phyloP scores from a whole-genome alignment of 2,329 filamentous ascomycete species.

The Delphinella strobiligena region DNA sequence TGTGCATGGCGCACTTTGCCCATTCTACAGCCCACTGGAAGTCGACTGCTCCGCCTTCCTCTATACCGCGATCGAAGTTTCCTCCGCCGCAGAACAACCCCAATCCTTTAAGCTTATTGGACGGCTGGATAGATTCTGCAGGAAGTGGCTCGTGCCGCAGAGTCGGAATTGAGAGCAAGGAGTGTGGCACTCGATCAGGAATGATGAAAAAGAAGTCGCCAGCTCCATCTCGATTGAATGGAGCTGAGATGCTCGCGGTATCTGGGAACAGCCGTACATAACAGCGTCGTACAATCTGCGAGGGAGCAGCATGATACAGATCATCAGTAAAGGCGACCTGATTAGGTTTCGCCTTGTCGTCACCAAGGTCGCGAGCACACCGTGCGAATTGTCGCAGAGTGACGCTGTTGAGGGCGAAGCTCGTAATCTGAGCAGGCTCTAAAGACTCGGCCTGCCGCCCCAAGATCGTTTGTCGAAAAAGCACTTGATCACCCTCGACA shows the following conservation, averaged over 20 bases:
- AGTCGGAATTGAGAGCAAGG: slow-evolving; percentile 20
- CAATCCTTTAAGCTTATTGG: slow-evolving; percentile 33
- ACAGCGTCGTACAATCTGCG: slow-evolving; percentile 44
- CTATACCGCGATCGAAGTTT: slow-evolving; percentile 63
- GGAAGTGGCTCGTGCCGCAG: slow-evolving; percentile 4
- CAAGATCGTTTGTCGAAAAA: slow-evolving; percentile 25
- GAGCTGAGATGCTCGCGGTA: slow-evolving; percentile 39
- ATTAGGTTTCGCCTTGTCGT: slow-evolving; percentile 34
- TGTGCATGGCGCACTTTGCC: slow-evolving; percentile 51
- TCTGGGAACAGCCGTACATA: slow-evolving; percentile 43
- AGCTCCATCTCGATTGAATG: slow-evolving; percentile 54
- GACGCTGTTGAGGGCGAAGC: slow-evolving; percentile 19
- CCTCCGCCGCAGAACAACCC: slow-evolving; percentile 71
- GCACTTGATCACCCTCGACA: slow-evolving; percentile 47
- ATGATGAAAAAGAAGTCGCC: slow-evolving; percentile 49
- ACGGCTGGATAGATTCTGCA: slow-evolving; percentile 7
- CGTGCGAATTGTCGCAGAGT: slow-evolving; percentile 43
- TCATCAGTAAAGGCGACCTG: slow-evolving; percentile 46
- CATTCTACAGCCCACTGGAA: slow-evolving; percentile 61
- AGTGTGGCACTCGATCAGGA: not conserved
- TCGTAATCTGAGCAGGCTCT: slow-evolving; percentile 50
- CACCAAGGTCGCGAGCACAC: slow-evolving; percentile 24
- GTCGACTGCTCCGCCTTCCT: slow-evolving; percentile 54
- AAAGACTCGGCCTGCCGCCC: slow-evolving; percentile 26
- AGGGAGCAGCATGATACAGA: slow-evolving; percentile 24